Percentiles rank a stretch among this genome's conserved stretches.
These are phyloP conservation scores for Penicillium coprophilum DNA, from an alignment of 495 filamentous ascomycete species.

Conservation along the genomic window DNA sequence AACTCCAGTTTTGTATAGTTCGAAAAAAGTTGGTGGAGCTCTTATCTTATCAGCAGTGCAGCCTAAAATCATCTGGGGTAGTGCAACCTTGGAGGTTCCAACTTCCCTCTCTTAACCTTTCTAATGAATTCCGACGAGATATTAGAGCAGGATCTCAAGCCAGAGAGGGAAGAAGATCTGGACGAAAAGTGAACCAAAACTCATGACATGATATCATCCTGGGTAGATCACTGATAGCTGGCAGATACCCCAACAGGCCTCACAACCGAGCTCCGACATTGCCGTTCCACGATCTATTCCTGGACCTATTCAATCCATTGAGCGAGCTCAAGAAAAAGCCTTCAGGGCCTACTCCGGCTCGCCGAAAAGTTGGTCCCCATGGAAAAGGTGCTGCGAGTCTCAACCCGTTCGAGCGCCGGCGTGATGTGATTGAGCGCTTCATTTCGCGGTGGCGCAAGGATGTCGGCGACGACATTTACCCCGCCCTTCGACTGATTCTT, in stretches of 20 bases:
- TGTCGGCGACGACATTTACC: slow-evolving; percentile 90
- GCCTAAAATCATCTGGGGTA: slow-evolving; percentile 32
- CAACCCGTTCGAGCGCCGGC: slow-evolving; percentile 78
- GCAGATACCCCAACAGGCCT: slow-evolving; percentile 81
- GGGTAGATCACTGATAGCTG: slow-evolving; percentile 26
- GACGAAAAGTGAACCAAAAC: slow-evolving; percentile 58
- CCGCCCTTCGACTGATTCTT: slow-evolving; percentile 87
- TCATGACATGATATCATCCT: neutral
- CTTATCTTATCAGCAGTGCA: slow-evolving; percentile 35
- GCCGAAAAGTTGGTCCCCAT: slow-evolving; percentile 56
- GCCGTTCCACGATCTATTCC: slow-evolving; percentile 78
- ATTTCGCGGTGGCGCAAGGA: slow-evolving; percentile 85
- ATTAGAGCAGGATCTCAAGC: slow-evolving; percentile 11
- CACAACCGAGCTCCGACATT: slow-evolving; percentile 75
- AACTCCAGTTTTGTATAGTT: neutral
- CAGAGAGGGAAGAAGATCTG: slow-evolving; percentile 56
- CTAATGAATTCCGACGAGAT: slow-evolving; percentile 52
- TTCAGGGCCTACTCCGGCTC: slow-evolving; percentile 46
- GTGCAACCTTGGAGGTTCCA: slow-evolving; percentile 11
- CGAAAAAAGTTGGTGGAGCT: neutral
- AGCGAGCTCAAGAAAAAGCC: slow-evolving; percentile 80
- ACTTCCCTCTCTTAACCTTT: slow-evolving; percentile 22
- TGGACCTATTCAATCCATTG: slow-evolving; percentile 80
- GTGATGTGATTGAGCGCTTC: slow-evolving; percentile 86
- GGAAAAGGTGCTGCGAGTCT: slow-evolving; percentile 50